Conservation (phyloP, 768 basidiomycete species). For the Leccinum barrowsii region DNA sequence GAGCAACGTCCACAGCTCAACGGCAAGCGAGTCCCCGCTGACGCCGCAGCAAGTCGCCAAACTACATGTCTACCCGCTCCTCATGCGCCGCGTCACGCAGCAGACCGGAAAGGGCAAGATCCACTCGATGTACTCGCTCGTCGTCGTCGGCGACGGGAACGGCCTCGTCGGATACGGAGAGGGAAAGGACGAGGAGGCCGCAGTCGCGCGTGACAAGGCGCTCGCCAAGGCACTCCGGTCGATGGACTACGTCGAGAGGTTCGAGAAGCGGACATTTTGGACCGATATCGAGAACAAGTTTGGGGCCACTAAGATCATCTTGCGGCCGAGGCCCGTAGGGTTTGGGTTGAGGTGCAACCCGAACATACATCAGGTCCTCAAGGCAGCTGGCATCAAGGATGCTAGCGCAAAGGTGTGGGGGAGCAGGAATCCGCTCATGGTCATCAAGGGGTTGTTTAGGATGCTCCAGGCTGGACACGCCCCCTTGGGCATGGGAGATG, state of each 20-base stretch:
- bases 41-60: conserved; percentile 24
- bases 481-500: conserved; percentile 78
- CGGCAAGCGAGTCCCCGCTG: conserved; percentile 17
- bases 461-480: conserved; percentile 84
- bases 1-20: conserved; percentile 11
- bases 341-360: conserved; percentile 92
- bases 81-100: conserved; percentile 63
- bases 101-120: conserved; percentile 96
- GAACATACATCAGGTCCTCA: conserved; percentile 81
- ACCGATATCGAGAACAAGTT: conserved; percentile 84
- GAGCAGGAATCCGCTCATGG: conserved; percentile 69
- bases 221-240: conserved; percentile 69
- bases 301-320: conserved; percentile 73
- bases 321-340: conserved; percentile 82
- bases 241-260: conserved; percentile 93
- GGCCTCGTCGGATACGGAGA: conserved; percentile 83
- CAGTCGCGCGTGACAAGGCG: conserved; percentile 56
- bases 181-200: conserved; percentile 63
- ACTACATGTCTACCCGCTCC: conserved; percentile 39
- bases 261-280: conserved; percentile 94
- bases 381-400: conserved; percentile 94
- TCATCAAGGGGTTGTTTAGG: conserved; percentile 80
- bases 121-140: conserved; percentile 53
- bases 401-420: conserved; percentile 95
- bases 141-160: conserved; percentile 78